Evolutionary conservation across 495 filamentous ascomycete genomes (phyloP), one percentile per base, ranked within the genome.

Genomic region (Pseudoneurospora amorphoporcata): DNA sequence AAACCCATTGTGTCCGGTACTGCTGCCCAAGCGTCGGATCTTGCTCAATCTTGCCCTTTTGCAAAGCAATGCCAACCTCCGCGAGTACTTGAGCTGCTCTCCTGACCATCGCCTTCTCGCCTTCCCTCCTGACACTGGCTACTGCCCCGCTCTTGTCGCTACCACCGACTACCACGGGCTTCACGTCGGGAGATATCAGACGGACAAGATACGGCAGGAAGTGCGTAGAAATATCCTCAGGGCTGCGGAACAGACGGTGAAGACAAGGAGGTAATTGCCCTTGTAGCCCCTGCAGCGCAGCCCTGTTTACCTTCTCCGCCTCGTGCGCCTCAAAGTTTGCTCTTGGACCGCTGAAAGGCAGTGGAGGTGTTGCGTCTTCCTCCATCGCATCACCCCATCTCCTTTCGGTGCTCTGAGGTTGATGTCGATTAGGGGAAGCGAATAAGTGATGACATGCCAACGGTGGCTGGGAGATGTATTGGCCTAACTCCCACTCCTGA

Each of bases 381-480:
- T 85, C 81, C 61, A 83, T 84, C 10, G 79, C 78, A n/a, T 75
- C 80, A 9, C 75, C 79, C 81, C 84, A 85, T 72, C 83, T 85
- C 68, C 72, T 75, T 3, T 80, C 79, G 61, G 75, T 75, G 65
- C 47, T 45, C 58, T 77, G 80, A 14, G 75, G 84, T 78, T 71
- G 80, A 71, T 74, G 85, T 72, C 72, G 86, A 78, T 83, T 83
- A 14, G 89, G 84, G 4, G 86, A 87, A 16, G 95, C 92, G 78
- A 99, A 99, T 8, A 99, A 87, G 79, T 94, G 87, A 77, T 99
- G 96, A 80, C 97, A 97, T 6, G 92, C 95, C 1, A 98, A 87
- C 37, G 93, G 86, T 1, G 95, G 90, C 75, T 94, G 91, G 76
- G 89, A 91, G 72, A 98, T 88, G 80, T 99, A 99, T 0, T 92